Evolutionary conservation across 441 rosid species (phyloP).

Genomic region (Euphorbia celastroides): DNA sequence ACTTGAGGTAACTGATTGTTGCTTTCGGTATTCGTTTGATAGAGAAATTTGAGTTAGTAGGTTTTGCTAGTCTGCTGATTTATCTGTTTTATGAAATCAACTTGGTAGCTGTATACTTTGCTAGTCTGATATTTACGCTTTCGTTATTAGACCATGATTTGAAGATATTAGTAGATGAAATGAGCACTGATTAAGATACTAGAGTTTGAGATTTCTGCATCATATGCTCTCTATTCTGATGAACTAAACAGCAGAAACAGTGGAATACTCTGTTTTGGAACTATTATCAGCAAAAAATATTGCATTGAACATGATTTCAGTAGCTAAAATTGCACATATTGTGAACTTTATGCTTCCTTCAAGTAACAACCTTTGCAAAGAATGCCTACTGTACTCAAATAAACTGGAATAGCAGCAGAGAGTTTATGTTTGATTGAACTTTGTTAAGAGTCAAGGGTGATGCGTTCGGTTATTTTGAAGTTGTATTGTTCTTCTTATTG

Average conservation of each 20-base stretch:
- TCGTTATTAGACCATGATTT: background rate
- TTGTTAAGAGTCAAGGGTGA: background rate
- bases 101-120: no score
- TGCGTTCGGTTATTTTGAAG: background rate
- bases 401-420: background rate
- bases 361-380: background rate
- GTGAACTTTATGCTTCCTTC: no score
- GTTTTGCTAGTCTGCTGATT: background rate
- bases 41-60: background rate
- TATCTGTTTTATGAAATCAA: no score
- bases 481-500: no score
- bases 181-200: background rate
- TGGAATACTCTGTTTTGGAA: background rate
- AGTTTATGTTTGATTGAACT: background rate
- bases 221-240: background rate
- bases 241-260: background rate
- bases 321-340: background rate
- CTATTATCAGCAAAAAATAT: background rate
- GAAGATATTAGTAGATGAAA: no score
- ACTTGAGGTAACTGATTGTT: slow-evolving; percentile 41
- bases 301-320: background rate
- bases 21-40: background rate
- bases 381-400: background rate
- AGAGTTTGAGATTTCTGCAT: background rate
- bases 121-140: no score